Percentiles rank a stretch among this genome's conserved stretches.
Conservation (phyloP, 257 asterid species). For the Thymus mandschuricus region DNA sequence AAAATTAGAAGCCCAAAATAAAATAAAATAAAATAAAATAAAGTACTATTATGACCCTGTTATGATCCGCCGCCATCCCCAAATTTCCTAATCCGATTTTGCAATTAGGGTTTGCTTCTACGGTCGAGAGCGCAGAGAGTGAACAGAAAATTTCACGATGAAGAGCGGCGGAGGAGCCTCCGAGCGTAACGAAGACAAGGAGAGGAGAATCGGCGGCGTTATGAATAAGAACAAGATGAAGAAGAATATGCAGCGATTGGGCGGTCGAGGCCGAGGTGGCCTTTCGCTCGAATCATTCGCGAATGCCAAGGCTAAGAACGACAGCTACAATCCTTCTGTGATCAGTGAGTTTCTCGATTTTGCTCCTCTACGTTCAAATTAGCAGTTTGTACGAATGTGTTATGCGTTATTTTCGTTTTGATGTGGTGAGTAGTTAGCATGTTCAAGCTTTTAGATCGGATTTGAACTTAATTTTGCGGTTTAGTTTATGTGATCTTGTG, state of each 20-base stretch:
- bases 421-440: background rate
- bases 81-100: background rate
- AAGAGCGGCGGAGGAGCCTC: slow-evolving; percentile 43
- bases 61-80: slow-evolving; percentile 1
- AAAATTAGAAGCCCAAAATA: background rate
- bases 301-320: slow-evolving; percentile 64
- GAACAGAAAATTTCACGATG: slow-evolving; percentile 28
- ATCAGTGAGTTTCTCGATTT: slow-evolving; percentile 52
- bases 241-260: slow-evolving; percentile 81
- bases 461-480: background rate
- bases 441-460: background rate
- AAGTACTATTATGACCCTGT: too few species aligned
- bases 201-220: slow-evolving; percentile 41
- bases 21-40: background rate
- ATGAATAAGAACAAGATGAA: slow-evolving; percentile 57
- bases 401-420: background rate
- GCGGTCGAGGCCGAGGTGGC: slow-evolving; percentile 73
- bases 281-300: slow-evolving; percentile 85
- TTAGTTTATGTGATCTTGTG: background rate
- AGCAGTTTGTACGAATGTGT: background rate
- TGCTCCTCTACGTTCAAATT: background rate
- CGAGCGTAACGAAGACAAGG: slow-evolving; percentile 25
- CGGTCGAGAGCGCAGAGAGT: background rate
- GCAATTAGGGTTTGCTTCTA: slow-evolving; percentile 33
- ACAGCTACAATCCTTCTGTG: slow-evolving; percentile 68